phyloP scores from a whole-genome alignment of 306 rosid species.

The Acmispon strigosus region DNA sequence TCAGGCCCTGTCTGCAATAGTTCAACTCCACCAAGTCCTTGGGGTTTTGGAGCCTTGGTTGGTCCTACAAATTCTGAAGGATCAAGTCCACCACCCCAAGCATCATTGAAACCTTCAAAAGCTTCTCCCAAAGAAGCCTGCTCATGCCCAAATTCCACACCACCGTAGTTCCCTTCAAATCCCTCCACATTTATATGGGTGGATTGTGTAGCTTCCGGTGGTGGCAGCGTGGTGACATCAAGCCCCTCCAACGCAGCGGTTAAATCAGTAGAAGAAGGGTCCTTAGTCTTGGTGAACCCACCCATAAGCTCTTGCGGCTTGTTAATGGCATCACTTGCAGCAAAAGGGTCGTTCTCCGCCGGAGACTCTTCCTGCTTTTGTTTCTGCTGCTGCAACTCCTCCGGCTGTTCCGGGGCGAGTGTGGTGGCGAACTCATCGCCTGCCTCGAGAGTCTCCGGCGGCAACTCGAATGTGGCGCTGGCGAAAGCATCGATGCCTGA shows the following conservation, averaged over 20 bases:
- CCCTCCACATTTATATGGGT: conserved; percentile 89
- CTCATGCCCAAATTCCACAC: conserved; percentile 78
- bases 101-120: conserved; percentile 81
- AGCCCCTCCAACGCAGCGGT: conserved; percentile 72
- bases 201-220: conserved; percentile 88
- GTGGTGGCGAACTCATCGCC: conserved; percentile 66
- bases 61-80: conserved; percentile 78
- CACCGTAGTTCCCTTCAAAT: conserved; percentile 94
- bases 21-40: conserved; percentile 95
- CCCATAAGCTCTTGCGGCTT: conserved; percentile 68
- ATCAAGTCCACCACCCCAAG: conserved; percentile 99
- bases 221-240: conserved; percentile 80
- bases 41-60: conserved; percentile 42
- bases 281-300: conserved; percentile 82
- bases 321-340: conserved; percentile 83
- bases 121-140: conserved; percentile 76
- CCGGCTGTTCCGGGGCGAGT: conserved; percentile 37
- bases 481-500: conserved; percentile 56
- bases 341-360: conserved; percentile 77
- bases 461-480: conserved; percentile 52
- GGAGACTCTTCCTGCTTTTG: conserved; percentile 44
- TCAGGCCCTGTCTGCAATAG: conserved; percentile 73
- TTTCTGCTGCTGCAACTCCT: conserved; percentile 42
- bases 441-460: conserved; percentile 69
- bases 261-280: conserved; percentile 74